Conservation (phyloP, 139 green algal genomes). For the Eudorina sp. region DNA sequence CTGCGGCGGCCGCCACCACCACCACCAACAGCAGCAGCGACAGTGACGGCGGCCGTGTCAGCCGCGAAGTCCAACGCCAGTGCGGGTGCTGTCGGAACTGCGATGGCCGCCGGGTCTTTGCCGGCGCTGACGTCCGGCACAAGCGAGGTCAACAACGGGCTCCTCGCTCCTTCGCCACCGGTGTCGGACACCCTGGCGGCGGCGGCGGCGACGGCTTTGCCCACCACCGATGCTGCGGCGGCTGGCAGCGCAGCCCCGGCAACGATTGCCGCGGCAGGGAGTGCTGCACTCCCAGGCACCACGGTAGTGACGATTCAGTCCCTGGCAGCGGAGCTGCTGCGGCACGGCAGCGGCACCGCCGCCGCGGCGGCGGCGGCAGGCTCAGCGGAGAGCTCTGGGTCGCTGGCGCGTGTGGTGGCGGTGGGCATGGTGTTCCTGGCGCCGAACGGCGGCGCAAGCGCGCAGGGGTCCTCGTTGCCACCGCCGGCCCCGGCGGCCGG, state of each 20-base stretch:
- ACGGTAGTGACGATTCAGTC: background rate
- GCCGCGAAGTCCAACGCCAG: too few species aligned
- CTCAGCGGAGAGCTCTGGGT: background rate
- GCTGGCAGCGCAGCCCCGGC: background rate
- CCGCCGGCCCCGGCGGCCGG: too few species aligned
- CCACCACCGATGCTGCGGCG: background rate
- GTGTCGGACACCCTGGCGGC: too few species aligned
- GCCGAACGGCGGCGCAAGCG: background rate
- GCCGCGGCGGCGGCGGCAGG: background rate
- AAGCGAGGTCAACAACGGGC: too few species aligned
- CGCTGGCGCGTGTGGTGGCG: background rate
- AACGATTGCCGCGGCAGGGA: background rate
- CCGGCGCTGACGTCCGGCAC: too few species aligned
- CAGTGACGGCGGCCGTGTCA: too few species aligned
- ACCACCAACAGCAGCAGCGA: too few species aligned
- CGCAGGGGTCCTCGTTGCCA: background rate
- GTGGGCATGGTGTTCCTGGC: constrained; percentile 19
- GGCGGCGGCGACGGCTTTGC: too few species aligned
- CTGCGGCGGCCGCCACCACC: too few species aligned
- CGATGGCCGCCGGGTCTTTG: too few species aligned
- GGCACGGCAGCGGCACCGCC: background rate
- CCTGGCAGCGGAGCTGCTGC: constrained; percentile 10
- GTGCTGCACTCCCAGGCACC: background rate
- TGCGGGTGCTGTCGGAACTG: too few species aligned
- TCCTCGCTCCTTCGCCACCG: too few species aligned